Base-by-base conservation (phyloP, 306 rosid genomes). In the Trifolium pratense region DNA sequence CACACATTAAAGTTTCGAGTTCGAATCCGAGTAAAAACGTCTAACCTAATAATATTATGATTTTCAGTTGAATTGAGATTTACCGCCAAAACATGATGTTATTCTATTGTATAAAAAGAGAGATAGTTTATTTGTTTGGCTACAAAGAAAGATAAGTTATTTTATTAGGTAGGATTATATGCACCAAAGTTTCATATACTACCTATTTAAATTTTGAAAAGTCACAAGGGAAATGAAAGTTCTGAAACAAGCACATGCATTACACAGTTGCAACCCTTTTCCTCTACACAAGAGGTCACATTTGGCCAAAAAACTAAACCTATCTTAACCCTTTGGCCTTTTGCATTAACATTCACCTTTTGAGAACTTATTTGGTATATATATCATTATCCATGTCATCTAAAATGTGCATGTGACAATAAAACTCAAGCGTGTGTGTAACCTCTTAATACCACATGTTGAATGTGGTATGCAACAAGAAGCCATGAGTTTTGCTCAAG, bases 401-500 rank as follows among this genome's bases (percentile, higher is more conserved):
- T 16, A 66, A 23, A 25, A 32, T 52, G 40, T 68, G 80, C 84
- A 36, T 51, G 82, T 79, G 89, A 68, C 61, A 0, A 10, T 5
- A 17, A 59, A 71, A 13, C 62, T 64, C 31, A 66, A 37, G 69
- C 79, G 78, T 80, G 87, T 84, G 87, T 32, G 7, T 29, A 57
- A 36, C 51, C 78, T 26, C 69, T 9, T 1, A 42, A 29, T 52
- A 45, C 74, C 87, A 84, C 84, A 73, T 69, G 84, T 64, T 59
- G 29, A 77, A 62, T 73, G 80, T n/a, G 34, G 7, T 43, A 2
- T 77, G 73, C 80, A 64, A 6, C 75, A 68, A 32, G 46, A 52
- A 68, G 21, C 78, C 87, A 77, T 80, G 83, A 80, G 87, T 9
- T 49, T 57, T 59, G 26, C 87, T 63, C 71, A 61, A 76, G 79